Evolutionary conservation across 371 early-diverging fungal species (phyloP), one percentile per base, ranked within the genome.

Genomic region (Syncephalastrum contaminatum): DNA sequence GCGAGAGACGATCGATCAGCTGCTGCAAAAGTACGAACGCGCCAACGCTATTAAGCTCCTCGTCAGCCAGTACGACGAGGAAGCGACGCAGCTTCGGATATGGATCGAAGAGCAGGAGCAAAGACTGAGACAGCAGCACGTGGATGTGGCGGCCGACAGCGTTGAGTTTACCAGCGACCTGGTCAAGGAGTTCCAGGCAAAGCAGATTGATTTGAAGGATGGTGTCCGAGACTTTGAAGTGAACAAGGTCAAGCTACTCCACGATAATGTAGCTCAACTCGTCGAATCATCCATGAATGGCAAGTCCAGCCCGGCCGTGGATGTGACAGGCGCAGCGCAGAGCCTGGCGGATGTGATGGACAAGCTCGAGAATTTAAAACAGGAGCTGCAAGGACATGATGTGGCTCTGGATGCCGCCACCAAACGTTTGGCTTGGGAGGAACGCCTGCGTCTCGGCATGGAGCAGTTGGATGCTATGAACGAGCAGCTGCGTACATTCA

Each of bases 111-210:
- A 66, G 14, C 70, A 68, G n/a, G 56, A 62, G 5, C 60, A 64
- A 13, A 3, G 19, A 5, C 53, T 78, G 0, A 60, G 59, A 15
- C 27, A 41, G 1, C 69, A 70, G 24, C 71, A 70, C 44, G 39
- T 78, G 46, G 70, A 74, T 44, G 70, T 78, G 1, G 69, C 78
- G 4, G 58, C 69, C 13, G 78, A 74, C 27, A 62, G 42, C 8
- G 47, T 61, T 12, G 30, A 18, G 13, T 51, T 70, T 41, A 42
- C 56, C 21, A 53, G 45, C 3, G 24, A 60, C 6, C 44, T 60
- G 21, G 48, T 62, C 7, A 12, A 45, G 4, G 67, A 63, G 4
- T 18, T 75, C 27, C 57, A 72, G 36, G 51, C 62, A 27, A 46
- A 58, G 1, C 63, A 61, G n/a, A 36, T 52, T 2, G 61, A 60